A percentile compares a stretch with the other conserved stretches of the same genome.
phyloP scores from a whole-genome alignment of 805 yeast species.

The Lipomyces starkeyi region DNA sequence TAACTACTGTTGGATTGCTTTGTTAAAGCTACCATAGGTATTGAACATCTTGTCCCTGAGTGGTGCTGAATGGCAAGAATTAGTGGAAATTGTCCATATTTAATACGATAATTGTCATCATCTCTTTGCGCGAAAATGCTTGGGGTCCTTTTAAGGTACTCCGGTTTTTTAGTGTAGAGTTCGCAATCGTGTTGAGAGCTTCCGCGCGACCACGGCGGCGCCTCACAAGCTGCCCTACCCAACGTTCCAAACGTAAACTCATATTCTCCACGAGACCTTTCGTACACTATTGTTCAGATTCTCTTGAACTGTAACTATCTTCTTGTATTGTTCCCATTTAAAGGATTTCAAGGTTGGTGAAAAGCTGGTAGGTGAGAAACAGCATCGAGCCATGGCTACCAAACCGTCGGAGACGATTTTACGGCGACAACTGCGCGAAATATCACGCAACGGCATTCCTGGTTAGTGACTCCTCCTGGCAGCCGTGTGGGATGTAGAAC shows the following conservation, averaged over 20 bases:
- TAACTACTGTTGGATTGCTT: too few species aligned
- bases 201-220: too few species aligned
- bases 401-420: slow-evolving; percentile 33
- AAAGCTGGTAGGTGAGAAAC: neutral
- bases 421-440: slow-evolving; percentile 36
- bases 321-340: neutral
- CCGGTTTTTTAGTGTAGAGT: too few species aligned
- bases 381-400: slow-evolving; percentile 22
- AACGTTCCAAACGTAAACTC: too few species aligned
- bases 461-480: slow-evolving; percentile 10
- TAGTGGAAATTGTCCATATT: neutral
- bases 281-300: neutral
- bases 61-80: neutral
- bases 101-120: too few species aligned
- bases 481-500: neutral
- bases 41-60: neutral
- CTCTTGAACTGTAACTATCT: neutral
- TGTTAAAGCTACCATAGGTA: neutral
- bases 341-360: neutral
- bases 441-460: slow-evolving; percentile 35
- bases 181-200: too few species aligned
- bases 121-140: too few species aligned
- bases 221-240: too few species aligned
- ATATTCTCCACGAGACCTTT: neutral
- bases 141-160: too few species aligned